These are phyloP conservation scores for Vitis rotundifolia DNA, from an alignment of 164 flowering plant species.

Conservation along the genomic window DNA sequence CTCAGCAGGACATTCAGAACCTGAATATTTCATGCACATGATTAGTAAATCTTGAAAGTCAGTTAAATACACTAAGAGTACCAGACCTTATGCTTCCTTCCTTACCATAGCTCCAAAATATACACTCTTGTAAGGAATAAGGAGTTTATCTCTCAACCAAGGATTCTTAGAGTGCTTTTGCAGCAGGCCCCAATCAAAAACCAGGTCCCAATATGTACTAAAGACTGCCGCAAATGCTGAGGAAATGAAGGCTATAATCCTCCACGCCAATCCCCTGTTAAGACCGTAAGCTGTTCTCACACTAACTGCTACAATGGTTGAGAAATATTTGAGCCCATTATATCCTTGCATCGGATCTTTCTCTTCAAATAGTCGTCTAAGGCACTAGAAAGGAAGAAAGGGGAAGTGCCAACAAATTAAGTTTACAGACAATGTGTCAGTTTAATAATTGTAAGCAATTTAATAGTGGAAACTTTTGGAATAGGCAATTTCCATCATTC, in stretches of 20 bases:
- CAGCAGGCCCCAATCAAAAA: constrained; percentile 59
- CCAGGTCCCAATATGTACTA: constrained; percentile 54
- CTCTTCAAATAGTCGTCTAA: constrained; percentile 45
- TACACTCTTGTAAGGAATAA: constrained; percentile 32
- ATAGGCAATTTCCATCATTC: no score
- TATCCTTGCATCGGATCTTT: constrained; percentile 40
- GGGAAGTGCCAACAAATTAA: neutral
- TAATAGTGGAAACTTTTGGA: no score
- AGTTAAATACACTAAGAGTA: no score
- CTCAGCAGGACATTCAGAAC: constrained; percentile 56
- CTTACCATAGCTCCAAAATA: constrained; percentile 61
- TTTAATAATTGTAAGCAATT: no score
- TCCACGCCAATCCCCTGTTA: constrained; percentile 22
- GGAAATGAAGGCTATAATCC: constrained; percentile 24
- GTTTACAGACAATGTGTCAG: neutral
- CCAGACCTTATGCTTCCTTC: neutral
- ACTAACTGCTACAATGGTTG: constrained; percentile 43
- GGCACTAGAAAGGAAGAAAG: constrained; percentile 30
- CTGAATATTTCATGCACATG: constrained; percentile 29
- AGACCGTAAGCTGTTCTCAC: constrained; percentile 40
- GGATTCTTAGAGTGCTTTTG: constrained; percentile 32
- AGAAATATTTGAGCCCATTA: constrained; percentile 46
- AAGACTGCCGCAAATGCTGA: constrained; percentile 37
- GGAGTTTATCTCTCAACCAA: constrained; percentile 58
- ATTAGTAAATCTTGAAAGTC: no score